Evolutionary conservation across 495 filamentous ascomycete genomes (phyloP).

Genomic region (Annulohypoxylon bovei): DNA sequence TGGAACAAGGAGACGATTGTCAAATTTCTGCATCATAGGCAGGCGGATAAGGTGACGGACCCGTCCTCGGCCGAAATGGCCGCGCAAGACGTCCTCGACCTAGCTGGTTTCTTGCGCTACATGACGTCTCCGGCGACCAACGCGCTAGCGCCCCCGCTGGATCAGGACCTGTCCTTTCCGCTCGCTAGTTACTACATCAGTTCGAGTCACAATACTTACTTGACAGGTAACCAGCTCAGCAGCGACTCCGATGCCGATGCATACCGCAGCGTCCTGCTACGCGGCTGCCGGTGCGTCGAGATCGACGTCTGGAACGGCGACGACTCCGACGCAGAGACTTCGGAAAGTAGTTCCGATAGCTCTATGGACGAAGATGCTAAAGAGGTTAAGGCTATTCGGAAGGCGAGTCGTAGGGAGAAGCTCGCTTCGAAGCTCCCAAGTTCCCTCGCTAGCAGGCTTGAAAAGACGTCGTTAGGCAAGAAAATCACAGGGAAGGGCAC

Average conservation of each 20-base stretch:
- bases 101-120: slow-evolving; percentile 66
- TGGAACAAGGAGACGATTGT: slow-evolving; percentile 52
- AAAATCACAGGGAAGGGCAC: slow-evolving; percentile 44
- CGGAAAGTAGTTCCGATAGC: slow-evolving; percentile 41
- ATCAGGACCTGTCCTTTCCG: slow-evolving; percentile 68
- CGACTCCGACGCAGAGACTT: slow-evolving; percentile 54
- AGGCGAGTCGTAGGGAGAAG: slow-evolving; percentile 47
- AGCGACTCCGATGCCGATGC: slow-evolving; percentile 82
- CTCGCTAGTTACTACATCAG: slow-evolving; percentile 90
- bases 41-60: slow-evolving; percentile 50
- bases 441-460: slow-evolving; percentile 50
- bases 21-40: slow-evolving; percentile 50
- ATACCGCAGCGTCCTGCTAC: slow-evolving; percentile 83
- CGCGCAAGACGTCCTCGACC: slow-evolving; percentile 54
- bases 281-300: slow-evolving; percentile 92
- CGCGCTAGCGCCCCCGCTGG: slow-evolving; percentile 50
- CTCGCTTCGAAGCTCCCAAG: slow-evolving; percentile 45
- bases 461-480: slow-evolving; percentile 54
- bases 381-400: slow-evolving; percentile 40
- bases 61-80: slow-evolving; percentile 44
- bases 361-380: slow-evolving; percentile 36
- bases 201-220: slow-evolving; percentile 94
- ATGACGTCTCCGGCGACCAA: slow-evolving; percentile 67
- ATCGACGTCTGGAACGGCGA: slow-evolving; percentile 96
- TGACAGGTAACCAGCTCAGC: slow-evolving; percentile 91